phyloP scores from a whole-genome alignment of 2,329 filamentous ascomycete genomes.

The Teratosphaeria gauchensis region DNA sequence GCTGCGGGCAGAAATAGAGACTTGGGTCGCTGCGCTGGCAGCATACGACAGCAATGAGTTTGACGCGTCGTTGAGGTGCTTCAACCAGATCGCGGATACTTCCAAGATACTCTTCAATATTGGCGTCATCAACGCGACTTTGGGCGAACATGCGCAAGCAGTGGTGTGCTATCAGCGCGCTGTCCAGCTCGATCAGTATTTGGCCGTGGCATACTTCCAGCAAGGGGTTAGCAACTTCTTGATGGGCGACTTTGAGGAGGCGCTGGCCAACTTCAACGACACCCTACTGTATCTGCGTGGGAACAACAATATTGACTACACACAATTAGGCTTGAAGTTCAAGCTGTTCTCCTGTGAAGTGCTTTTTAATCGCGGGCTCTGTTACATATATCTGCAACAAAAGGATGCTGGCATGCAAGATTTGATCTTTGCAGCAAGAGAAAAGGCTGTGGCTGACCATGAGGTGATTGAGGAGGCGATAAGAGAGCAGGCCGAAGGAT shows the following conservation, averaged over 20 bases:
- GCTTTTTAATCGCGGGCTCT: constrained; percentile 90
- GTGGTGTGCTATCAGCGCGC: constrained; percentile 93
- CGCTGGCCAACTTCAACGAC: constrained; percentile 96
- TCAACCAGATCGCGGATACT: constrained; percentile 82
- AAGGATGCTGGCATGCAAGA: constrained; percentile 86
- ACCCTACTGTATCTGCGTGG: constrained; percentile 88
- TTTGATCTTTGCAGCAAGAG: constrained; percentile 79
- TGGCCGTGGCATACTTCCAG: constrained; percentile 96
- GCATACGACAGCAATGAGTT: constrained; percentile 98
- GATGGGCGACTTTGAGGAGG: constrained; percentile 93
- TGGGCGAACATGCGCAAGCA: constrained; percentile 91
- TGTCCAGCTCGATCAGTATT: constrained; percentile 82
- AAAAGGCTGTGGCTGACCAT: constrained; percentile 93
- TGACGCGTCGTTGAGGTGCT: constrained; percentile 74
- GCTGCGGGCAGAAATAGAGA: constrained; percentile 81
- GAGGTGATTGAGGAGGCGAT: constrained; percentile 98
- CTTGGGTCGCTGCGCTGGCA: constrained; percentile 84
- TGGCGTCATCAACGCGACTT: constrained; percentile 91
- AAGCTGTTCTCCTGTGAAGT: constrained; percentile 97
- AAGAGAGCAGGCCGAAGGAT: constrained; percentile 86
- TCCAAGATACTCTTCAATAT: constrained; percentile 99
- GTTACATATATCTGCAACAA: constrained; percentile 94
- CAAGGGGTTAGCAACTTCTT: constrained; percentile 97
- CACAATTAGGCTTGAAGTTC: constrained; percentile 88
- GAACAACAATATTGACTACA: constrained; percentile 96